Conservation (phyloP, 2,329 filamentous ascomycete genomes). For the Exophiala sp. region DNA sequence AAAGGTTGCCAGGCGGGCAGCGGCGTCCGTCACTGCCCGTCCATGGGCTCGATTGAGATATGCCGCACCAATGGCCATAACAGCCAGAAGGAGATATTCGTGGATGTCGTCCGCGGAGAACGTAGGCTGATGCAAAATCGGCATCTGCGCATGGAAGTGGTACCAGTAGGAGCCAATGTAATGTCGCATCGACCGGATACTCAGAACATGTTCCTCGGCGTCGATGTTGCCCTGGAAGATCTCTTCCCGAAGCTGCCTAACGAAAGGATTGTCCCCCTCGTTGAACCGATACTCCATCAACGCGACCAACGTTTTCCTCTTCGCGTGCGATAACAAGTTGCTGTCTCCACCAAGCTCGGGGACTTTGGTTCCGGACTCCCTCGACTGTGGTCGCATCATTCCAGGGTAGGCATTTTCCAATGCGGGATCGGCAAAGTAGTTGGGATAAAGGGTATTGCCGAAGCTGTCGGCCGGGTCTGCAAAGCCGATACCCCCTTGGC, state of each 20-base stretch:
- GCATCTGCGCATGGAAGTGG: constrained; percentile 88
- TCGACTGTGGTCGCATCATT: constrained; percentile 58
- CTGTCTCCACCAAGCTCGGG: constrained; percentile 74
- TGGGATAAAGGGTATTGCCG: constrained; percentile 31
- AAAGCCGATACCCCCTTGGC: constrained; percentile 36
- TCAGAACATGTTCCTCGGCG: constrained; percentile 58
- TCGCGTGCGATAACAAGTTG: constrained; percentile 74
- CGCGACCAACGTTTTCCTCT: constrained; percentile 73
- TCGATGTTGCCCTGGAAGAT: constrained; percentile 72
- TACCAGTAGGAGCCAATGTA: constrained; percentile 92
- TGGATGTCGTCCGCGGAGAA: constrained; percentile 83
- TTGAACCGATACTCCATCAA: constrained; percentile 78
- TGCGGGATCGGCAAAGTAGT: constrained; percentile 43
- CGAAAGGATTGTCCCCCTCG: constrained; percentile 66
- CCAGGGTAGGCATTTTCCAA: constrained; percentile 57
- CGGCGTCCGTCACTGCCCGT: constrained; percentile 63
- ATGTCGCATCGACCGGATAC: constrained; percentile 87
- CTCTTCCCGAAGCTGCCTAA: constrained; percentile 66
- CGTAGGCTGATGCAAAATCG: constrained; percentile 88
- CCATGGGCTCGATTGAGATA: constrained; percentile 79
- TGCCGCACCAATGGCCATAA: constrained; percentile 87
- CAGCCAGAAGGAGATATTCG: constrained; percentile 73
- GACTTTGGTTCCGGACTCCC: constrained; percentile 81
- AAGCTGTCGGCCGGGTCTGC: constrained; percentile 44
- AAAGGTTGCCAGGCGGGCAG: constrained; percentile 78